Base-by-base conservation (phyloP, 495 filamentous ascomycete species). In the Penicillium crystallinum region DNA sequence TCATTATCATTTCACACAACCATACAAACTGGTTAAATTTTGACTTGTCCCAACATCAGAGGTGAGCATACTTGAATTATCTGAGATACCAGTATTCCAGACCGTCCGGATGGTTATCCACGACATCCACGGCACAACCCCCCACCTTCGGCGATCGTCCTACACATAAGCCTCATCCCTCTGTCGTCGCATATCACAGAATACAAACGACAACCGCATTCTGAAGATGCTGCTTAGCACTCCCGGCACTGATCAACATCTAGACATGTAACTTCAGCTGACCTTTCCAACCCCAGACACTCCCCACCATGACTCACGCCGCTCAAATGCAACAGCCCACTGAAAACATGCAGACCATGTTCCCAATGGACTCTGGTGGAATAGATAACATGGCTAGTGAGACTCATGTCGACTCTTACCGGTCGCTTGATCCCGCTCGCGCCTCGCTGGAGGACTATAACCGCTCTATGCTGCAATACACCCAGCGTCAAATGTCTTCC, bases 381-480 rank as follows among this genome's bases (percentile, higher is more conserved):
- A 49, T 50, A 27, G n/a, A 42, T 12, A 50, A 59, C 8, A 57
- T 64, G 43, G 44, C 58, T 12, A 50, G 30, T 1, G 52, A 57
- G 31, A 56, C n/a, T 43, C 39, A 49, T 46, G 53, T 68, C 7
- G 51, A 67, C 11, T 58, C 56, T 7, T 31, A 56, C 29, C 63
- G 55, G 36, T 40, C 64, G 27, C 18, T 57, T 2, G 61, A 70
- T 25, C 68, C 68, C n/a, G 19, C 37, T 37, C 58, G 49, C 14
- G 59, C 49, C 1, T 71, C 71, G 3, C 50, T 77, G 6, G 74
- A 73, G 50, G 74, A 74, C 53, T 77, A 77, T 48, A 73, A 71
- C 57, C 69, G 71, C 4, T 64, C 68, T 37, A 75, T 77, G 74
- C 61, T 77, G 44, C 57, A 72, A 31, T 72, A 77, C 40, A 77